Evolutionary conservation across 2,329 filamentous ascomycete species (phyloP).

Genomic region (Catunica adiposa): DNA sequence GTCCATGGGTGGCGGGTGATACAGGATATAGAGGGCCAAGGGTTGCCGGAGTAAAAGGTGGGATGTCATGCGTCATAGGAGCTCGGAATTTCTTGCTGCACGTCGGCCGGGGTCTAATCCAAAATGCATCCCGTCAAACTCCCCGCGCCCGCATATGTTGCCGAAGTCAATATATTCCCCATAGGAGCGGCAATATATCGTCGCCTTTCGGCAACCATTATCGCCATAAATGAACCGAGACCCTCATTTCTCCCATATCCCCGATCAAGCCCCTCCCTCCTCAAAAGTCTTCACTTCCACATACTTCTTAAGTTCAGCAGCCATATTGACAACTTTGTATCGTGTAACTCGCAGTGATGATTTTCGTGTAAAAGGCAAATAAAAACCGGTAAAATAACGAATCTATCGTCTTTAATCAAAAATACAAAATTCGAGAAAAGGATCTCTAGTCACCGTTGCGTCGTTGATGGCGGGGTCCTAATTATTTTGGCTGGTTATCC

Average conservation of each 20-base stretch:
- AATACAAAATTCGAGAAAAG: background rate
- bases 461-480: background rate
- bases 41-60: background rate
- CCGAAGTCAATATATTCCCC: too few species aligned
- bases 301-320: conserved; percentile 7
- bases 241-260: too few species aligned
- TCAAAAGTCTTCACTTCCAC: background rate
- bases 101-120: background rate
- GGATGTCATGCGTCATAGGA: background rate
- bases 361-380: too few species aligned
- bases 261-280: background rate
- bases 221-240: too few species aligned
- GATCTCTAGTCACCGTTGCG: too few species aligned
- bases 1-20: background rate
- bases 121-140: too few species aligned
- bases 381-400: background rate
- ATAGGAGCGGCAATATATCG: too few species aligned
- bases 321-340: conserved; percentile 2
- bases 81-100: background rate
- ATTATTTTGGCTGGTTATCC: background rate
- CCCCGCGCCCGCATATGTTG: background rate
- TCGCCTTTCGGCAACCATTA: too few species aligned
- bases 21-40: background rate
- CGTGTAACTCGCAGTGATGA: background rate
- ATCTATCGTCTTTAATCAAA: background rate